phyloP scores from a whole-genome alignment of 1,284 basidiomycete species.

The Tetrapyrgos nigripes region DNA sequence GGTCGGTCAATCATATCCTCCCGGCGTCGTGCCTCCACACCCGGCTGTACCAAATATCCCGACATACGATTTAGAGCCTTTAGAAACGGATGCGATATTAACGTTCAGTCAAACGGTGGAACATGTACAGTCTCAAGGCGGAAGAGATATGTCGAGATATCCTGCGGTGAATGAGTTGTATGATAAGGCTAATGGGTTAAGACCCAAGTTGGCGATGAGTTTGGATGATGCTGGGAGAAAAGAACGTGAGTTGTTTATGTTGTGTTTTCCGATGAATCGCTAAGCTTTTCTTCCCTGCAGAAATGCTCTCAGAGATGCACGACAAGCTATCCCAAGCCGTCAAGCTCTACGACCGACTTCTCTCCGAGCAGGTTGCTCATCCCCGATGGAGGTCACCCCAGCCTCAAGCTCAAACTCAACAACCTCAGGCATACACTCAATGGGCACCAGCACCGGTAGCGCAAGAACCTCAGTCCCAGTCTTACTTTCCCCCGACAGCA shows the following conservation, averaged over 20 bases:
- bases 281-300: conserved; percentile 50
- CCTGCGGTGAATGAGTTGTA: conserved; percentile 85
- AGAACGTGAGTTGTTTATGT: conserved; percentile 66
- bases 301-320: conserved; percentile 91
- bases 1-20: conserved; percentile 55
- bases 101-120: conserved; percentile 92
- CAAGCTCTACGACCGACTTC: conserved; percentile 85
- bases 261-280: conserved; percentile 11
- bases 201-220: conserved; percentile 86
- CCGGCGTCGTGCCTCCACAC: conserved; percentile 45
- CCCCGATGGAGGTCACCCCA: conserved; percentile 64
- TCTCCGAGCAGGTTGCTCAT: conserved; percentile 84
- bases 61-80: conserved; percentile 78
- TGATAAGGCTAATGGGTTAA: conserved; percentile 81
- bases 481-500: conserved; percentile 16
- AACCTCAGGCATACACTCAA: conserved; percentile 31
- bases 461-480: conserved; percentile 17
- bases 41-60: conserved; percentile 61
- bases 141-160: conserved; percentile 78
- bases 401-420: conserved; percentile 35
- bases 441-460: conserved; percentile 27
- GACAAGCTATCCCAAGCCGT: conserved; percentile 92
- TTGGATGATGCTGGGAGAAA: conserved; percentile 89
- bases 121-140: conserved; percentile 81
- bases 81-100: conserved; percentile 85